Evolutionary conservation across 2,329 filamentous ascomycete genomes (phyloP), one percentile per base, ranked within the genome.

Genomic region (Monilinia aucupariae): DNA sequence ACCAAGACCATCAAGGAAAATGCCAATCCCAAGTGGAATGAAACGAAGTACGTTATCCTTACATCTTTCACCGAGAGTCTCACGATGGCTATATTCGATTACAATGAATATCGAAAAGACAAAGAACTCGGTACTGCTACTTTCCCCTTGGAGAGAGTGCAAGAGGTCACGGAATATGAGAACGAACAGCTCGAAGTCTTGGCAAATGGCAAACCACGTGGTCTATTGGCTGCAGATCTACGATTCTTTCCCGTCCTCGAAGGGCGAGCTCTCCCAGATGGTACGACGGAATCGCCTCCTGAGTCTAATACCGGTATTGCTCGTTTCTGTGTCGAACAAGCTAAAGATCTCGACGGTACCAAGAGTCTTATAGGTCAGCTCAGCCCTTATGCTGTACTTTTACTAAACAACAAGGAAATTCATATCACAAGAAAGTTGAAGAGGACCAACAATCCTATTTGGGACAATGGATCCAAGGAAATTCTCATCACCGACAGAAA

Each of bases 361-460:
- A 97, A 94, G 86, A 96, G 92, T 76, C 78, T 99, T 73, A 87
- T 97, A 65, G 94, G 94, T 37, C 83, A 88, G 66, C 86, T 99
- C 53, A 97, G 92, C 76, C 94, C 94, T 1, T 99, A 97, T 69
- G 92, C 91, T 12, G 82, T 87, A 39, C 82, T 99, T 58, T 82
- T 97, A 51, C 84, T 99, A 69, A 99, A 99, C 71, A 90, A 91
- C 67, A 96, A 94, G 76, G 89, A 96, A 74, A 83, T 97, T 5
- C 92, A 96, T 71, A 82, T 86, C 63, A 96, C 92, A 60, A 91
- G 92, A 77, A 96, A 92, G 76, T 83, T 97, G 71, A 99, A 97
- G 82, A 88, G 93, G 65, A 97, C 92, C 65, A 99, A 99, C 78
- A 94, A 96, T 71, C 94, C 94, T 9, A 92, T 99, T 71, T 99